Evolutionary conservation across 2,329 filamentous ascomycete genomes (phyloP).

Genomic region (Fusarium sterilihyphosum): DNA sequence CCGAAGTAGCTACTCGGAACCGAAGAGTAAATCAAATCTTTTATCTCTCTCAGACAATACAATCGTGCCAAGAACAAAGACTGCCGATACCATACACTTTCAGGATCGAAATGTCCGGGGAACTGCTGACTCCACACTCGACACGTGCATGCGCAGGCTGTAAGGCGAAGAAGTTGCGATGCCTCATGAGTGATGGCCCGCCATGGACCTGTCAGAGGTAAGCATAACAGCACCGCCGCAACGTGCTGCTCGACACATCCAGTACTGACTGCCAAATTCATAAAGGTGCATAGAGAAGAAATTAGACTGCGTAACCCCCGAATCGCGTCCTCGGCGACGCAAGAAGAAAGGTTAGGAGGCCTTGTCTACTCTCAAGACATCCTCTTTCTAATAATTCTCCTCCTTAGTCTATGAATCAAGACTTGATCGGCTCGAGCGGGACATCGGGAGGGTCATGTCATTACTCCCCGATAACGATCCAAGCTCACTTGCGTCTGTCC

Average conservation of each 20-base stretch:
- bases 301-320: neutral
- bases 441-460: neutral
- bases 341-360: neutral
- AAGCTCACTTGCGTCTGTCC: neutral
- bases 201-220: neutral
- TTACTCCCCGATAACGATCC: neutral
- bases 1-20: neutral
- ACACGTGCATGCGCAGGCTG: neutral
- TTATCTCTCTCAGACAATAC: accelerated
- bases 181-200: neutral
- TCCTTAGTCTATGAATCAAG: neutral
- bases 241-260: accelerated
- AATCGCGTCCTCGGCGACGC: neutral
- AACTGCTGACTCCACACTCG: neutral
- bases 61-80: neutral
- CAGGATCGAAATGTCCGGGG: neutral
- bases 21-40: neutral
- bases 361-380: neutral
- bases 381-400: neutral
- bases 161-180: neutral
- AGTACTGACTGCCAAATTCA: neutral
- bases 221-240: neutral
- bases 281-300: neutral
- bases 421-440: neutral
- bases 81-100: neutral